These are phyloP conservation scores for Myxozyma udenii DNA, from an alignment of 805 yeast species.

Conservation along the genomic window DNA sequence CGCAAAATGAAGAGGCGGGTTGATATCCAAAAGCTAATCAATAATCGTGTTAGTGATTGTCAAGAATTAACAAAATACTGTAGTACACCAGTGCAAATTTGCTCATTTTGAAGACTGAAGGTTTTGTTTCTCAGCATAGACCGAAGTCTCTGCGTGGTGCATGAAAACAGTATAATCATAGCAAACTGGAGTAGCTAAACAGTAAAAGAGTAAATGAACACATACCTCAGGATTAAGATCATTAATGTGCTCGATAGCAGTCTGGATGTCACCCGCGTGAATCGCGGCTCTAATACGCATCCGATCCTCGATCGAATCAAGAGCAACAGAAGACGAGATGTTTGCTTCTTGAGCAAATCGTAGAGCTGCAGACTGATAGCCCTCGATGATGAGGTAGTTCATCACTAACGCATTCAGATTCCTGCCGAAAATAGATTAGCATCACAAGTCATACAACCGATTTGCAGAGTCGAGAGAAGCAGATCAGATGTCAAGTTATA, in stretches of 20 bases:
- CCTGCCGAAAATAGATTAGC: constrained; percentile 5
- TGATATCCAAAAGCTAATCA: constrained; percentile 51
- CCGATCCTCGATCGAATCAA: constrained; percentile 52
- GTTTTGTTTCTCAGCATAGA: constrained; percentile 30
- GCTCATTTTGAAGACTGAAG: constrained; percentile 36
- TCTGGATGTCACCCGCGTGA: constrained; percentile 57
- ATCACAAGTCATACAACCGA: not conserved
- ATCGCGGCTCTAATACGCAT: constrained; percentile 53
- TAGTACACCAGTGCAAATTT: not conserved
- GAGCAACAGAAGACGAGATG: constrained; percentile 40
- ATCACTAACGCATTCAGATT: constrained; percentile 54
- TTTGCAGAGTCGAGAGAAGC: not conserved
- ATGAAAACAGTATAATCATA: constrained; percentile 32
- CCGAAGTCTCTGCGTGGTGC: constrained; percentile 33
- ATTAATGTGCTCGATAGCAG: constrained; percentile 56
- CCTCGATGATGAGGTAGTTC: constrained; percentile 74
- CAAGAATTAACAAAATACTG: not conserved
- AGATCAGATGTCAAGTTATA: constrained; percentile 25
- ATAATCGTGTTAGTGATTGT: constrained; percentile 5
- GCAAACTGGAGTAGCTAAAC: constrained; percentile 3
- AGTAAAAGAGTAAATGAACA: not conserved
- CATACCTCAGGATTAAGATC: constrained; percentile 54
- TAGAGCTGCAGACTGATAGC: constrained; percentile 65
- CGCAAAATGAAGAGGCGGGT: constrained; percentile 66
- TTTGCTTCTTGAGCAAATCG: constrained; percentile 57